Percentiles rank a stretch among this genome's conserved stretches.
These are phyloP conservation scores for Eudorina sp. DNA, from an alignment of 139 green algal species.

Conservation along the genomic window DNA sequence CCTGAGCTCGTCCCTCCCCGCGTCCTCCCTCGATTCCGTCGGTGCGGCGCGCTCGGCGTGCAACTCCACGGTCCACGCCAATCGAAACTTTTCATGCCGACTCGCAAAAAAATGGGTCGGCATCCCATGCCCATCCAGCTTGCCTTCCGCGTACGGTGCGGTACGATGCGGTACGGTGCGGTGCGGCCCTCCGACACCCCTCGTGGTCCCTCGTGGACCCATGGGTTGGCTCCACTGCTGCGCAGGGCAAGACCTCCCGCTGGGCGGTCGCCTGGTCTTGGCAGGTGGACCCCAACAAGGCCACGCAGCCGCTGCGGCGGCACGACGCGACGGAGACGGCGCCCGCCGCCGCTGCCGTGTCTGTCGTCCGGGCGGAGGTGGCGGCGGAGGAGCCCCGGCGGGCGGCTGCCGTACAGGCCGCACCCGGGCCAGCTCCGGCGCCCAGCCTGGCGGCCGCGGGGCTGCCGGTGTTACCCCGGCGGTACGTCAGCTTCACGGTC, in stretches of 20 bases:
- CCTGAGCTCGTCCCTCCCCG: not conserved
- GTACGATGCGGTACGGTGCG: no score
- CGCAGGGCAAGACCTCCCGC: constrained; percentile 84
- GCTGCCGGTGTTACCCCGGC: not conserved
- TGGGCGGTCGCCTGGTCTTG: constrained; percentile 95
- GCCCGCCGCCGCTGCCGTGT: not conserved
- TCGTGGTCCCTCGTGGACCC: no score
- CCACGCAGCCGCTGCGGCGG: constrained; percentile 65
- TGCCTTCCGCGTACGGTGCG: no score
- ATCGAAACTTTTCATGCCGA: no score
- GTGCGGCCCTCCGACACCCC: no score
- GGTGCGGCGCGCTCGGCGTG: no score
- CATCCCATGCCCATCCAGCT: no score
- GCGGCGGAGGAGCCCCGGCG: not conserved
- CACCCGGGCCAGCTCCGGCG: not conserved
- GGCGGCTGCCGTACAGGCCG: not conserved
- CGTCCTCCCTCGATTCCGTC: no score
- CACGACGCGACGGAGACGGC: not conserved
- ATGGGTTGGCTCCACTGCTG: no score
- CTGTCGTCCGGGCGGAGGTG: no score
- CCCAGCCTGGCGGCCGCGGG: not conserved
- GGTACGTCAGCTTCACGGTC: constrained; percentile 41
- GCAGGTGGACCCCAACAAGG: constrained; percentile 63
- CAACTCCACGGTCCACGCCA: no score
- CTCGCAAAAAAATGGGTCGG: no score